A percentile compares a stretch with the other conserved stretches of the same genome.
phyloP scores from a whole-genome alignment of 1,139 yeast species.

The Hansenula lynferdii region DNA sequence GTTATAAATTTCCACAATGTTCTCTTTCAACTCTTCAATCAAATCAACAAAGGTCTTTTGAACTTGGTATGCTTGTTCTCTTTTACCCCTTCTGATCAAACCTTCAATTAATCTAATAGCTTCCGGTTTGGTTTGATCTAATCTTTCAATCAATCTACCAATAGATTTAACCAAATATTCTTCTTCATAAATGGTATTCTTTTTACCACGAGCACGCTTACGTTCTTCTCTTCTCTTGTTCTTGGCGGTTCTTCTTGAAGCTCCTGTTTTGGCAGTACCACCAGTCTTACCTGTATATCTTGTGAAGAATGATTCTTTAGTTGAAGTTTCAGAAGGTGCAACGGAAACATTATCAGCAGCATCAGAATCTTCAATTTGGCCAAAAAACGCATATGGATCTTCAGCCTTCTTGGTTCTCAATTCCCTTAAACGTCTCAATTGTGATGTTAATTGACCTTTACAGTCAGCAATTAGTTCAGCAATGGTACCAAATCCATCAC shows the following conservation, averaged over 20 bases:
- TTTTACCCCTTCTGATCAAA: constrained; percentile 64
- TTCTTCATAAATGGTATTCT: constrained; percentile 96
- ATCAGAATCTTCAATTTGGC: constrained; percentile 58
- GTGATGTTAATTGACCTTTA: constrained; percentile 78
- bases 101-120: constrained; percentile 72
- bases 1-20: constrained; percentile 69
- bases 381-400: constrained; percentile 84
- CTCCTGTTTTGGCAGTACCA: constrained; percentile 96
- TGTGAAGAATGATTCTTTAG: constrained; percentile 90
- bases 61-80: constrained; percentile 78
- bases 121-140: constrained; percentile 71
- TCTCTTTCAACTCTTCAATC: constrained; percentile 46
- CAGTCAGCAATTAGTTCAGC: constrained; percentile 93
- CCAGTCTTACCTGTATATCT: constrained; percentile 93
- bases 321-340: constrained; percentile 92
- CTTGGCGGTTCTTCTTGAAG: constrained; percentile 86
- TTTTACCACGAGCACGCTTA: constrained; percentile 93
- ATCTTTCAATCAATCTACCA: constrained; percentile 81
- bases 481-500: constrained; percentile 83
- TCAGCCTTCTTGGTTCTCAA: constrained; percentile 74
- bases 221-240: constrained; percentile 94
- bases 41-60: constrained; percentile 67
- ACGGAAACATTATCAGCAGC: constrained; percentile 91
- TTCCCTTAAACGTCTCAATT: constrained; percentile 77
- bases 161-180: constrained; percentile 87